A percentile compares a stretch with the other conserved stretches of the same genome.
Conservation (phyloP, 306 rosid genomes). For the Cicer pinnatifidum region DNA sequence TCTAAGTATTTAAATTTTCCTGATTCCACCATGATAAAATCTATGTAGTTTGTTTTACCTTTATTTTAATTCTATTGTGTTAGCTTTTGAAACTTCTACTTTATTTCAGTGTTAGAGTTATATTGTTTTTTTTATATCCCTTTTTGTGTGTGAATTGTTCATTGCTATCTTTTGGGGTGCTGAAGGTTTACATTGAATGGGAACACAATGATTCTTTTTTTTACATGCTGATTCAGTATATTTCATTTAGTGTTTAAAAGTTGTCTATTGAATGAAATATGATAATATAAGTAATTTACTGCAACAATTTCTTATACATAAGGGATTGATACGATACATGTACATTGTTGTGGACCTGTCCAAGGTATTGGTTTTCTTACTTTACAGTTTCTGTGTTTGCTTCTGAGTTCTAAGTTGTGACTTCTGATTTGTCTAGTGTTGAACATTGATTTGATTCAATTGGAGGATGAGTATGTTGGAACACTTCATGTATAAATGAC, state of each 20-base stretch:
- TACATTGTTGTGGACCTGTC: constrained; percentile 79
- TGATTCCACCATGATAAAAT: too few relatives aligned
- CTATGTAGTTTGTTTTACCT: too few relatives aligned
- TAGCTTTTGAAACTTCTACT: not conserved
- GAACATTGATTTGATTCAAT: constrained; percentile 22
- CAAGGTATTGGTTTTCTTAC: constrained; percentile 58
- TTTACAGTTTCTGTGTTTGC: not conserved
- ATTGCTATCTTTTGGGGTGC: not conserved
- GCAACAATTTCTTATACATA: constrained; percentile 58
- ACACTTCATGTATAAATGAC: constrained; percentile 9
- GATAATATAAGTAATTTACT: constrained; percentile 14
- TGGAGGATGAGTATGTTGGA: constrained; percentile 28
- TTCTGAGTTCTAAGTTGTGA: not conserved
- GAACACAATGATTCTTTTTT: not conserved
- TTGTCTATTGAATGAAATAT: constrained; percentile 24
- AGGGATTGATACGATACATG: constrained; percentile 92
- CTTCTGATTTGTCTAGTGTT: not conserved
- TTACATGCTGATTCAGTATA: not conserved
- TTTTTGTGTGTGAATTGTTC: constrained; percentile 7
- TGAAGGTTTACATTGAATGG: not conserved
- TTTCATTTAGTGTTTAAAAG: constrained; percentile 9
- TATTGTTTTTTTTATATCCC: not conserved
- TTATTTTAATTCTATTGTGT: too few relatives aligned
- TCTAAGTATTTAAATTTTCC: too few relatives aligned
- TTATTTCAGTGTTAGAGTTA: not conserved